Evolutionary conservation across 371 early-diverging fungal species (phyloP).

Genomic region (Edhazardia aedis): DNA sequence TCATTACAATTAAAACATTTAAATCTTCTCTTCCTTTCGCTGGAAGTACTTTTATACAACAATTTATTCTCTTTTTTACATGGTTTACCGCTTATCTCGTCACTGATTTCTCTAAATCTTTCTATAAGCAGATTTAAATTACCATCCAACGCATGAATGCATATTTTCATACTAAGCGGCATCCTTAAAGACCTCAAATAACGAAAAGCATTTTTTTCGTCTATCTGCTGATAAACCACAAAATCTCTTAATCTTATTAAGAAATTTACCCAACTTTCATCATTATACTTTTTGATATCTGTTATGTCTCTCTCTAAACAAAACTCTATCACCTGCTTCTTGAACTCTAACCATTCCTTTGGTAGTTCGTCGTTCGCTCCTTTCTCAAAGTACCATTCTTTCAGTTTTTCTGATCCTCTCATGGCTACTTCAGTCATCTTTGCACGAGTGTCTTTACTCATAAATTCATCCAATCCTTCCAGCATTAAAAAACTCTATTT

Average conservation of each 20-base stretch:
- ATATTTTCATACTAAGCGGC: too few relatives aligned
- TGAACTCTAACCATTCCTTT: background rate
- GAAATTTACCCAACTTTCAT: slow-evolving; percentile 1
- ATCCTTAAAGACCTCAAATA: too few relatives aligned
- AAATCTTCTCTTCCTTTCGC: background rate
- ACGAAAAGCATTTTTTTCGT: background rate
- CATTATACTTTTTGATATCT: background rate
- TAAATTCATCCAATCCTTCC: slow-evolving; percentile 2
- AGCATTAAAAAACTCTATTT: slow-evolving; percentile 2
- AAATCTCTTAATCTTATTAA: background rate
- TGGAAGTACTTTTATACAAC: too few relatives aligned
- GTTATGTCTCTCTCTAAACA: background rate
- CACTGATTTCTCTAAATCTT: too few relatives aligned
- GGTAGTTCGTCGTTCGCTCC: slow-evolving; percentile 1
- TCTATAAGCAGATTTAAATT: too few relatives aligned
- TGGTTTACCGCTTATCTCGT: too few relatives aligned
- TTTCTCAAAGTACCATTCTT: background rate
- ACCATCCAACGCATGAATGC: too few relatives aligned
- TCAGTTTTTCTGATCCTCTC: background rate
- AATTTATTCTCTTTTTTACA: too few relatives aligned
- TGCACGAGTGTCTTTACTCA: background rate
- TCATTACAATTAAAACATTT: background rate
- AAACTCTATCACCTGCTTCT: background rate
- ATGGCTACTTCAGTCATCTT: too few relatives aligned
- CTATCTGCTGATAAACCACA: background rate